Conservation (phyloP, 768 basidiomycete species). For the Cyclocybe aegerita region DNA sequence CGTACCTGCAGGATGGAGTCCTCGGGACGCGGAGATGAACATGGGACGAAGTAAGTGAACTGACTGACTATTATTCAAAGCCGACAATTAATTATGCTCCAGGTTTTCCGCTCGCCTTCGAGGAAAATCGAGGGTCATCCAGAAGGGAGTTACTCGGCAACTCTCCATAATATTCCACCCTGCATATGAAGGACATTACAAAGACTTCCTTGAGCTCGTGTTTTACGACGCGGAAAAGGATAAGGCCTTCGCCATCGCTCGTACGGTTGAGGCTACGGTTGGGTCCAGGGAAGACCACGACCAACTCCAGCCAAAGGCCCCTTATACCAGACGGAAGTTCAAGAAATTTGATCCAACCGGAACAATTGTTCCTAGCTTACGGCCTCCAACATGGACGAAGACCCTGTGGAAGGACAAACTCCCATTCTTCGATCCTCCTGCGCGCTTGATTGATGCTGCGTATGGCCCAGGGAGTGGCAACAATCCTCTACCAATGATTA, state of each 20-base stretch:
- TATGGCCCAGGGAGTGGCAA: conserved; percentile 20
- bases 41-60: conserved; percentile 22
- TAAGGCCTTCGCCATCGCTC: conserved; percentile 45
- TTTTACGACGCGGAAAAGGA: conserved; percentile 35
- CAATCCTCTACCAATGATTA: conserved; percentile 19
- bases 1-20: conserved; percentile 23
- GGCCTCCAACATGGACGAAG: conserved; percentile 39
- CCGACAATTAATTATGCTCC: background rate
- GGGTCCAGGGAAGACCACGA: conserved; percentile 52
- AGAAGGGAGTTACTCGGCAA: conserved; percentile 21
- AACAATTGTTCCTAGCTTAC: conserved; percentile 30
- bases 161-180: conserved; percentile 32
- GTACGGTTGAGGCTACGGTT: conserved; percentile 43
- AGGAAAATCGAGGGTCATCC: conserved; percentile 27
- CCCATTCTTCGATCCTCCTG: conserved; percentile 30
- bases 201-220: conserved; percentile 47
- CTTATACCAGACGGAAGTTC: conserved; percentile 34
- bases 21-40: conserved; percentile 18
- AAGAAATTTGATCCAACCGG: conserved; percentile 26
- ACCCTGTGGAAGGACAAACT: conserved; percentile 34
- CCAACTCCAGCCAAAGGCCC: conserved; percentile 40
- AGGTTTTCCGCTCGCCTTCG: conserved; percentile 33
- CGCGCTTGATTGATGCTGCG: conserved; percentile 27
- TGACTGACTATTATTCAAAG: background rate
- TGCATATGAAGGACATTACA: conserved; percentile 40